phyloP scores from a whole-genome alignment of 176 grass and related monocot species.

The Elymus sibiricus region DNA sequence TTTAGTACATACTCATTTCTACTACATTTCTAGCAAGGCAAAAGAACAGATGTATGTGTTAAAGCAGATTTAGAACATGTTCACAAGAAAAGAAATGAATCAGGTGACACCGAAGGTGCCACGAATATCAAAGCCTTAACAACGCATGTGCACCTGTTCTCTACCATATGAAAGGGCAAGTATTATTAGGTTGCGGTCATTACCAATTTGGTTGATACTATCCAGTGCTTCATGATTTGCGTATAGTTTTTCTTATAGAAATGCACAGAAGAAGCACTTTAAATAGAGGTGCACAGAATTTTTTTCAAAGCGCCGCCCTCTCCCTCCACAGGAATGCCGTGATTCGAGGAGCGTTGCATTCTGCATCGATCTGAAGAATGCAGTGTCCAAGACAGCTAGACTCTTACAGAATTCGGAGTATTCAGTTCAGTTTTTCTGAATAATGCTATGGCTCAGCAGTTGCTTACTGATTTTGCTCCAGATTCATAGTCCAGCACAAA shows the following conservation, averaged over 20 bases:
- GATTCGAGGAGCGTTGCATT: not conserved
- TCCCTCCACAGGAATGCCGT: no score
- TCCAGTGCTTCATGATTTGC: not conserved
- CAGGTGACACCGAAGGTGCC: no score
- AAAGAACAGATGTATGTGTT: no score
- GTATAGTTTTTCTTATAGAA: constrained; percentile 9
- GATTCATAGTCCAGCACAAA: not conserved
- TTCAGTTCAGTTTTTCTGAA: not conserved
- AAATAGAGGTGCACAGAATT: not conserved
- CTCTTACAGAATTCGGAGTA: not conserved
- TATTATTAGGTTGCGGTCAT: not conserved
- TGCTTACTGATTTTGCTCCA: not conserved
- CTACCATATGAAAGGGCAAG: no score
- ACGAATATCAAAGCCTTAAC: no score
- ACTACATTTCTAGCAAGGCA: no score
- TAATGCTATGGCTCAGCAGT: not conserved
- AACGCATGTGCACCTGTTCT: no score
- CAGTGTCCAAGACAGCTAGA: not conserved
- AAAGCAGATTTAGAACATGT: no score
- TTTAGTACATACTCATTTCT: no score
- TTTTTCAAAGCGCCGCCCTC: constrained; percentile 22
- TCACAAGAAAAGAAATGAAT: no score
- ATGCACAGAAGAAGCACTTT: not conserved
- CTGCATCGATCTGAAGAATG: no score
- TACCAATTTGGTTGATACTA: not conserved